Evolutionary conservation across 1,284 basidiomycete species (phyloP).

Genomic region (Inonotus hispidus): DNA sequence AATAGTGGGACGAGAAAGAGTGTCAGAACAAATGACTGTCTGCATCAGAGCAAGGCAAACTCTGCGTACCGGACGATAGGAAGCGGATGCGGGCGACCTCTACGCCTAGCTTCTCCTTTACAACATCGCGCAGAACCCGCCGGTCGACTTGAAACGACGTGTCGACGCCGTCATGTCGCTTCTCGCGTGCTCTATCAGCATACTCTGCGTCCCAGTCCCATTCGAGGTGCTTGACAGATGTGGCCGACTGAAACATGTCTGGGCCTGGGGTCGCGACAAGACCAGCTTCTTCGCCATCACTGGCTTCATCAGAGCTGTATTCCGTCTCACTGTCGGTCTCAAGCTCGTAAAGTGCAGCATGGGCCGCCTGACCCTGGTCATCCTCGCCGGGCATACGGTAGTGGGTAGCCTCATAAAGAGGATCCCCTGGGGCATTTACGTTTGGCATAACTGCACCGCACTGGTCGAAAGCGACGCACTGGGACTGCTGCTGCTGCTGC

Average conservation of each 20-base stretch:
- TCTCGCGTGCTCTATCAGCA: conserved; percentile 14
- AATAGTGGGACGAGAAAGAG: conserved; percentile 18
- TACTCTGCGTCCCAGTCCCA: conserved; percentile 16
- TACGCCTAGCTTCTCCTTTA: conserved; percentile 58
- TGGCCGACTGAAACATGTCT: neutral
- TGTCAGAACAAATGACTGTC: neutral
- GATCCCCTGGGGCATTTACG: conserved; percentile 1
- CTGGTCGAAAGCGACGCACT: neutral
- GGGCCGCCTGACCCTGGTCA: conserved; percentile 17
- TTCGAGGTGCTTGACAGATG: conserved; percentile 7
- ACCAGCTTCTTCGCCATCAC: neutral
- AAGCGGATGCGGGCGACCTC: conserved; percentile 67
- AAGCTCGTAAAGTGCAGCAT: conserved; percentile 9
- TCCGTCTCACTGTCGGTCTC: conserved; percentile 13
- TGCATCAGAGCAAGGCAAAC: neutral
- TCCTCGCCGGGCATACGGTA: conserved; percentile 19
- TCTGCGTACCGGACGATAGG: conserved; percentile 61
- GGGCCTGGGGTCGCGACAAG: neutral
- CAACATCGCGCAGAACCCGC: conserved; percentile 41
- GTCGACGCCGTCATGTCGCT: conserved; percentile 8
- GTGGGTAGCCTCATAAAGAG: conserved; percentile 13
- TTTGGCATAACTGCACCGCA: neutral
- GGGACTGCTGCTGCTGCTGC: neutral
- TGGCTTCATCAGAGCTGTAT: neutral
- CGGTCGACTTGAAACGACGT: conserved; percentile 15